Percentiles rank a stretch among this genome's conserved stretches.
These are phyloP conservation scores for Diaporthe sp. DNA, from an alignment of 2,329 filamentous ascomycete species.

Conservation along the genomic window DNA sequence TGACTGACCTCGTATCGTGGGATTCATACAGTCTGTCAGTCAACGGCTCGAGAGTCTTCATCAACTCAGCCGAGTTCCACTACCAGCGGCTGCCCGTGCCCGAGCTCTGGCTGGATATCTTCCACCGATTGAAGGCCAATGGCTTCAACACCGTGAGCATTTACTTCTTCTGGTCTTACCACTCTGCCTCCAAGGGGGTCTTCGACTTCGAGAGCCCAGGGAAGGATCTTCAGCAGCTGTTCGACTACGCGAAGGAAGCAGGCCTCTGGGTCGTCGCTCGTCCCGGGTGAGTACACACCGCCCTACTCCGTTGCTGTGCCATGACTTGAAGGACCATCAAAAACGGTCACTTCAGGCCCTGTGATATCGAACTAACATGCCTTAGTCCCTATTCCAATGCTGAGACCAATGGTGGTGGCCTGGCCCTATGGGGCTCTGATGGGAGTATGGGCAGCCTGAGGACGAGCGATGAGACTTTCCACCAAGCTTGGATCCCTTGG, in stretches of 20 bases:
- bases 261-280: slow-evolving; percentile 64
- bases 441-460: slow-evolving; percentile 56
- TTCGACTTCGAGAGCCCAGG: slow-evolving; percentile 64
- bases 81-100: slow-evolving; percentile 66
- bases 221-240: slow-evolving; percentile 63
- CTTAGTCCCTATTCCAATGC: slow-evolving; percentile 46
- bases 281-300: slow-evolving; percentile 58
- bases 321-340: neutral
- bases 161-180: slow-evolving; percentile 65
- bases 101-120: slow-evolving; percentile 65
- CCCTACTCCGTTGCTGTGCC: slow-evolving; percentile 47
- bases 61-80: slow-evolving; percentile 62
- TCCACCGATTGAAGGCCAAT: slow-evolving; percentile 65
- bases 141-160: slow-evolving; percentile 64
- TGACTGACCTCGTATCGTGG: slow-evolving; percentile 61
- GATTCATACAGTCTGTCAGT: slow-evolving; percentile 64
- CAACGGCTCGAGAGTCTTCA: slow-evolving; percentile 52
- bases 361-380: neutral
- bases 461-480: slow-evolving; percentile 57
- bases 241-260: slow-evolving; percentile 63
- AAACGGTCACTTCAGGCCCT: too few species aligned
- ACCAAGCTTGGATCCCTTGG: slow-evolving; percentile 61
- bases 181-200: slow-evolving; percentile 56
- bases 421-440: slow-evolving; percentile 57
- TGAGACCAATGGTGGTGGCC: slow-evolving; percentile 61